Conservation (phyloP, 352 stramenopile genomes). For the Pythium monospermum region DNA sequence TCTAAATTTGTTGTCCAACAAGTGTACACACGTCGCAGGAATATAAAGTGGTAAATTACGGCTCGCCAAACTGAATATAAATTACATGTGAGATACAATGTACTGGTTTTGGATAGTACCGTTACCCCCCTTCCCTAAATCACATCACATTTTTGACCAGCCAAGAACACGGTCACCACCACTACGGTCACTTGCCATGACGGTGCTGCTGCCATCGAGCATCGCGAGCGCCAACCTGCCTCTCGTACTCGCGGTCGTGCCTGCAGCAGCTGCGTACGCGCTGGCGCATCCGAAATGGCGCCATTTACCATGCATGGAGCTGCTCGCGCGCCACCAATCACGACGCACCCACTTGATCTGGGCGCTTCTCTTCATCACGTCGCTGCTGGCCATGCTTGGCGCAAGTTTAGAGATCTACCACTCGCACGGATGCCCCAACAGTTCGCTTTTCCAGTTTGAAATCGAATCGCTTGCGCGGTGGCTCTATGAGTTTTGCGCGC, state of each 20-base stretch:
- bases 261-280: constrained; percentile 22
- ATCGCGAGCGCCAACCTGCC: constrained; percentile 68
- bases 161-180: too few species aligned
- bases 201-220: constrained; percentile 60
- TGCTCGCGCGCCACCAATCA: constrained; percentile 6
- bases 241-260: constrained; percentile 30
- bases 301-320: constrained; percentile 22
- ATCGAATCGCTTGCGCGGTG: constrained; percentile 64
- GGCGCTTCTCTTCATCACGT: constrained; percentile 29
- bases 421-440: constrained; percentile 54
- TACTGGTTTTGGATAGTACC: not conserved
- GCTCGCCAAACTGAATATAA: not conserved
- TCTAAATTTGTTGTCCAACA: too few species aligned
- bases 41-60: constrained; percentile 19
- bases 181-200: too few species aligned
- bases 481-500: constrained; percentile 46
- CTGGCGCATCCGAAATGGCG: constrained; percentile 45
- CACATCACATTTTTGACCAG: too few species aligned
- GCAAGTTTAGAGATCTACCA: constrained; percentile 60
- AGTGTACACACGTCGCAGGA: constrained; percentile 10
- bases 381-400: constrained; percentile 34
- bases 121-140: not conserved
- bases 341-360: constrained; percentile 28
- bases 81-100: not conserved
- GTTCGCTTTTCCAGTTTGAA: constrained; percentile 57